Conservation (phyloP, 2,329 filamentous ascomycete species). For the Fusarium kyushuense region DNA sequence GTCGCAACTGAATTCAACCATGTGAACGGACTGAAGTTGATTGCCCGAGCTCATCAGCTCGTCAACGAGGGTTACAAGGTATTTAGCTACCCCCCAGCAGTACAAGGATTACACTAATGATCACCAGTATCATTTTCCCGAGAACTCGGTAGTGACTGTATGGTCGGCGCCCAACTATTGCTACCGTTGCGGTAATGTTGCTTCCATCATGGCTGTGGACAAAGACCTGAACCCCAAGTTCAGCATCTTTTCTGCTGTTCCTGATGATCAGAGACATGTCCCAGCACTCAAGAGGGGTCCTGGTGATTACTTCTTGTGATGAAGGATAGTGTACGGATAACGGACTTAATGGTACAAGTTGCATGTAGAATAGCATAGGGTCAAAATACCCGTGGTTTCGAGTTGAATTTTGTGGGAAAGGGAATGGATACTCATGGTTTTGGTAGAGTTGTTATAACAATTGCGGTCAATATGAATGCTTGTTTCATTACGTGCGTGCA, state of each 20-base stretch:
- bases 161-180: constrained; percentile 98
- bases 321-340: constrained; percentile 45
- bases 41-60: constrained; percentile 95
- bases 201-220: constrained; percentile 93
- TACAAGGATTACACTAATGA: constrained; percentile 46
- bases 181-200: constrained; percentile 95
- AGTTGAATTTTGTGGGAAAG: constrained; percentile 49
- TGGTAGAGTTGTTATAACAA: constrained; percentile 45
- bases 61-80: constrained; percentile 99
- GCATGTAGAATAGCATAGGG: constrained; percentile 58
- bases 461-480: constrained; percentile 21
- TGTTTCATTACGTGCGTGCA: background rate
- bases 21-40: constrained; percentile 95
- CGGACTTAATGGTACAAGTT: constrained; percentile 46
- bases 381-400: constrained; percentile 57
- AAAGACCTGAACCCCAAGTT: constrained; percentile 90
- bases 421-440: constrained; percentile 40
- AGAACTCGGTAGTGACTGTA: constrained; percentile 96
- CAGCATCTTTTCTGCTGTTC: constrained; percentile 91
- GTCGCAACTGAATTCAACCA: constrained; percentile 98
- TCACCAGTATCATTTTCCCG: constrained; percentile 85
- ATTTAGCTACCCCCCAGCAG: constrained; percentile 30
- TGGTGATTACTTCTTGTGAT: constrained; percentile 76
- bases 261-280: constrained; percentile 84
- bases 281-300: constrained; percentile 77